These are phyloP conservation scores for Xerocomus amazonicus DNA, from an alignment of 1,284 basidiomycete species.

Conservation along the genomic window DNA sequence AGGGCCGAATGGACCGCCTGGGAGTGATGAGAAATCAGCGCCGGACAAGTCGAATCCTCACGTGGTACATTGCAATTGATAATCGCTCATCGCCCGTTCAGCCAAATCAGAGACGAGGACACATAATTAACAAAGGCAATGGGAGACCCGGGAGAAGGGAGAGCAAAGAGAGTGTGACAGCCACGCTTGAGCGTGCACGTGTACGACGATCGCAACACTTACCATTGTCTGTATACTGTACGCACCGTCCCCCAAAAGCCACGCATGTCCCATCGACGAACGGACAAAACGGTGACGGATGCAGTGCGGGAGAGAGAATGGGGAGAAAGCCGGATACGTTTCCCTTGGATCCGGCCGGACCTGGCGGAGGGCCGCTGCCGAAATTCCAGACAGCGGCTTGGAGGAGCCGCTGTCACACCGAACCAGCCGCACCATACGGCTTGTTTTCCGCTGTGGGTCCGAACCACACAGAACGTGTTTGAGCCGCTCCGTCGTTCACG, in stretches of 20 bases:
- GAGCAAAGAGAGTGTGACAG: not conserved
- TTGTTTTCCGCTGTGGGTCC: not conserved
- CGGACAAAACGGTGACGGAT: not conserved
- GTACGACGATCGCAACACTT: not conserved
- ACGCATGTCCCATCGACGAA: not conserved
- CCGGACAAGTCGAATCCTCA: no score
- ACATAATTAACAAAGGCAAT: not conserved
- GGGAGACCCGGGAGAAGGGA: not conserved
- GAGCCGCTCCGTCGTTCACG: not conserved
- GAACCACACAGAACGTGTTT: no score
- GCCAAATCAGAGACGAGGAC: no score
- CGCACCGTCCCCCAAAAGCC: no score
- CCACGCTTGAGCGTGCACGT: not conserved
- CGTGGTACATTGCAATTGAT: no score
- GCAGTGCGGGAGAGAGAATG: no score
- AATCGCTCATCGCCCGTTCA: no score
- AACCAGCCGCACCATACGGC: not conserved
- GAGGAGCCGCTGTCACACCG: not conserved
- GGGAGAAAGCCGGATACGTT: not conserved
- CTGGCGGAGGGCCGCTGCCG: not conserved
- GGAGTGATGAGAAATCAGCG: no score
- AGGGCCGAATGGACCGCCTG: no score
- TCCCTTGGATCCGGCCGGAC: not conserved
- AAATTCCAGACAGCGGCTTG: not conserved
- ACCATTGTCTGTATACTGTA: no score